These are phyloP conservation scores for Golovinomyces cichoracearum DNA, from an alignment of 2,329 filamentous ascomycete species.

Conservation along the genomic window DNA sequence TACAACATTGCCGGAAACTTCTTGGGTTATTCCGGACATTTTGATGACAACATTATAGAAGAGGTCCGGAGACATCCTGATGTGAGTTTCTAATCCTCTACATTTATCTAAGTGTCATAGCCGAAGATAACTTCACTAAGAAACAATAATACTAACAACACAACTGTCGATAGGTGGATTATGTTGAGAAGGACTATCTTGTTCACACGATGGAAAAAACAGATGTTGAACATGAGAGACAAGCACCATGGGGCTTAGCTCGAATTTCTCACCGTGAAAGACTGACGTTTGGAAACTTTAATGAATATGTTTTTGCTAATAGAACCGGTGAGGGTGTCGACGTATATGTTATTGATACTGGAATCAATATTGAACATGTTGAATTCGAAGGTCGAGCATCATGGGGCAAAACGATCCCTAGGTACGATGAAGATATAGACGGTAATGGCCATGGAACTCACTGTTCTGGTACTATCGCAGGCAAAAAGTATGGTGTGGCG, in stretches of 20 bases:
- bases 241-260: slow-evolving; percentile 94
- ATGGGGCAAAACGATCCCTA: slow-evolving; percentile 93
- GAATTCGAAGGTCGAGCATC: slow-evolving; percentile 89
- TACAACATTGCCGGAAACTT: slow-evolving; percentile 71
- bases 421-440: slow-evolving; percentile 61
- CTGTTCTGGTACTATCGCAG: slow-evolving; percentile 92
- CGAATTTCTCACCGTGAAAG: slow-evolving; percentile 85
- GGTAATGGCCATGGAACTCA: slow-evolving; percentile 97
- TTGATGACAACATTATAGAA: slow-evolving; percentile 79
- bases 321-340: slow-evolving; percentile 93
- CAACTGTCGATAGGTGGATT: slow-evolving; percentile 67
- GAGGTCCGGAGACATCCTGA: slow-evolving; percentile 84
- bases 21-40: slow-evolving; percentile 85
- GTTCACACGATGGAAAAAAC: slow-evolving; percentile 46
- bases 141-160: no score
- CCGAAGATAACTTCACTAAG: no score
- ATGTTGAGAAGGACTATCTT: slow-evolving; percentile 80
- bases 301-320: slow-evolving; percentile 85
- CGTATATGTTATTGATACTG: slow-evolving; percentile 95
- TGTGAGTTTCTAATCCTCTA: no score
- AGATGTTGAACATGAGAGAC: slow-evolving; percentile 30
- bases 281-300: slow-evolving; percentile 76
- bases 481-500: slow-evolving; percentile 97
- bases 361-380: slow-evolving; percentile 77
- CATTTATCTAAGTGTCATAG: no score